phyloP scores from a whole-genome alignment of 1,284 basidiomycete genomes.

The Rhizoctonia solani region DNA sequence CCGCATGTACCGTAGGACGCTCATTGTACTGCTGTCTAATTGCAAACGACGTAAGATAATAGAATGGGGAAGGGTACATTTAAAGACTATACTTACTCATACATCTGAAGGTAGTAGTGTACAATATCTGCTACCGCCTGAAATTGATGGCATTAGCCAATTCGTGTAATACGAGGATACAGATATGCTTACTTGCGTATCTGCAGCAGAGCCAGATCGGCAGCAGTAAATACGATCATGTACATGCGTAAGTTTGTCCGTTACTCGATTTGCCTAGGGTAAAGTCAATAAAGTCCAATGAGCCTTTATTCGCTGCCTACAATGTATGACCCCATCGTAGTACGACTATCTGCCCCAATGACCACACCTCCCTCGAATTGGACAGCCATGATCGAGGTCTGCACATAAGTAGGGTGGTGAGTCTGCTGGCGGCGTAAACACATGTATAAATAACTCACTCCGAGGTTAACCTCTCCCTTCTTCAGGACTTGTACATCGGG shows the following conservation, averaged over 20 bases:
- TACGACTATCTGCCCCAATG: constrained; percentile 95
- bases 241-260: constrained; percentile 96
- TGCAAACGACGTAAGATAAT: neutral
- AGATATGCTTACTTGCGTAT: constrained; percentile 65
- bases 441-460: constrained; percentile 60
- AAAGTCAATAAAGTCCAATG: neutral
- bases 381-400: constrained; percentile 99
- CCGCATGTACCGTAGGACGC: constrained; percentile 78
- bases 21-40: constrained; percentile 67
- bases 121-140: constrained; percentile 93
- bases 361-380: constrained; percentile 95
- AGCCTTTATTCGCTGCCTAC: constrained; percentile 52
- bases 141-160: neutral
- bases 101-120: constrained; percentile 84
- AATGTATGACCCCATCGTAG: constrained; percentile 96
- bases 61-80: neutral
- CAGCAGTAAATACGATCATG: constrained; percentile 99
- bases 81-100: constrained; percentile 55
- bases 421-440: neutral
- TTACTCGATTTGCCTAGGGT: constrained; percentile 90
- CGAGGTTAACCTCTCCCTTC: constrained; percentile 91
- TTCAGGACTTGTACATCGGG: constrained; percentile 81
- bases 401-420: constrained; percentile 9
- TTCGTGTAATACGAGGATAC: constrained; percentile 1
- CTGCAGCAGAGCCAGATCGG: constrained; percentile 96